Conservation (phyloP, 495 filamentous ascomycete species). For the Podospora pseudocomata region DNA sequence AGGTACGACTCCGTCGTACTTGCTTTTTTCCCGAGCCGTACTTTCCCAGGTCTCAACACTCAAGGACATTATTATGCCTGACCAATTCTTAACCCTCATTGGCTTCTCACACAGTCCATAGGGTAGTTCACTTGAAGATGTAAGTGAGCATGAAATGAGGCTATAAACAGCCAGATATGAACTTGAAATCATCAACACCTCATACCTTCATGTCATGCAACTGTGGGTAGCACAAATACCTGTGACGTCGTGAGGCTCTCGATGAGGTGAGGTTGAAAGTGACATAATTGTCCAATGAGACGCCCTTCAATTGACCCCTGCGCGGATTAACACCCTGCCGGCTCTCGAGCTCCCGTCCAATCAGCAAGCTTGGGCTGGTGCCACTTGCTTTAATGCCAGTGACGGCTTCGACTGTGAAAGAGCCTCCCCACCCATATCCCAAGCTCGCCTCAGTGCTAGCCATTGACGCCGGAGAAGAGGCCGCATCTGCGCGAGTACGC, state of each 20-base stretch:
- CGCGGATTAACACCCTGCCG: conserved; percentile 24
- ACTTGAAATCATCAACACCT: background rate
- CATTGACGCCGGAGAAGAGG: conserved; percentile 32
- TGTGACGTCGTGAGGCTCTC: background rate
- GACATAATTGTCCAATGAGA: conserved; percentile 15
- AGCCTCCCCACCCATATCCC: conserved; percentile 14
- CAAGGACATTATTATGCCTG: no score
- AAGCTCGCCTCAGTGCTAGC: conserved; percentile 24
- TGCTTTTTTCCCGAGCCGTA: no score
- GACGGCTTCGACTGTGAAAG: conserved; percentile 21
- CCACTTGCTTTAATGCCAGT: conserved; percentile 11
- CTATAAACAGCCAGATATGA: background rate
- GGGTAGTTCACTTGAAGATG: no score
- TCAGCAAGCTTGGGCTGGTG: conserved; percentile 14
- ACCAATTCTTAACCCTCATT: no score
- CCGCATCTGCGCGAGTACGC: conserved; percentile 18
- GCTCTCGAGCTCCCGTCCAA: conserved; percentile 11
- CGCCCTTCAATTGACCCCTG: background rate
- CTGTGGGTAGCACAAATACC: background rate
- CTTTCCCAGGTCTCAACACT: no score
- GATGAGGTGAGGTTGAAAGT: background rate
- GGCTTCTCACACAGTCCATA: no score
- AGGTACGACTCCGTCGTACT: no score
- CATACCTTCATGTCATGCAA: background rate
- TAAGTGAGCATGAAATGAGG: no score